A percentile compares a stretch with the other conserved stretches of the same genome.
phyloP scores from a whole-genome alignment of 2,329 filamentous ascomycete genomes.

The Thermothelomyces thermophilus region DNA sequence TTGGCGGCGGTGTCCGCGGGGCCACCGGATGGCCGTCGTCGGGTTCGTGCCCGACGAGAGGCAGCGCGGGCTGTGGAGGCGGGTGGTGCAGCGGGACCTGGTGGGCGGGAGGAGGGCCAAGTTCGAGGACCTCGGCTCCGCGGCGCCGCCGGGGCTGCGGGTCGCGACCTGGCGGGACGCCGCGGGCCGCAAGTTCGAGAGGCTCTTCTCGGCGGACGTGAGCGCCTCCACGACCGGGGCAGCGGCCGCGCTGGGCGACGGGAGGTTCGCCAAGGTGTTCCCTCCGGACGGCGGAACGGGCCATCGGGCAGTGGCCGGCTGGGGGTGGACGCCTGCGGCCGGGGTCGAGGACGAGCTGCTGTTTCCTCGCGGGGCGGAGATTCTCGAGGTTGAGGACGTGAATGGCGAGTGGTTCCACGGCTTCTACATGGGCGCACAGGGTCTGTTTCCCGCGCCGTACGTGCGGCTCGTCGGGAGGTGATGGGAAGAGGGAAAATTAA shows the following conservation, averaged over 20 bases:
- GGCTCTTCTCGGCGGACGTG: constrained; percentile 47
- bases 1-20: constrained; percentile 71
- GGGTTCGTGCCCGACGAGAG: constrained; percentile 49
- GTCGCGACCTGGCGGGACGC: constrained; percentile 47
- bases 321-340: constrained; percentile 69
- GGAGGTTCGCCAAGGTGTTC: constrained; percentile 36
- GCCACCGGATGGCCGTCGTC: constrained; percentile 79
- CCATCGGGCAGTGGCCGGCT: constrained; percentile 56
- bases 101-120: constrained; percentile 70
- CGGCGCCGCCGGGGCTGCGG: constrained; percentile 31
- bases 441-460: constrained; percentile 75
- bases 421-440: constrained; percentile 71
- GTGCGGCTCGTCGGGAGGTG: too few species aligned
- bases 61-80: constrained; percentile 21
- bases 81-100: constrained; percentile 59
- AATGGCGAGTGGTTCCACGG: constrained; percentile 91
- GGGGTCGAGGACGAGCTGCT: constrained; percentile 66
- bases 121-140: constrained; percentile 39
- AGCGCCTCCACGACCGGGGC: constrained; percentile 29
- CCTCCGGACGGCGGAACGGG: constrained; percentile 73
- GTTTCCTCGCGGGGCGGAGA: constrained; percentile 77
- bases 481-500: too few species aligned
- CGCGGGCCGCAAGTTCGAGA: constrained; percentile 31
- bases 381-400: constrained; percentile 76
- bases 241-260: constrained; percentile 16